phyloP scores from a whole-genome alignment of 1,284 basidiomycete genomes.

The Moesziomyces sp. region DNA sequence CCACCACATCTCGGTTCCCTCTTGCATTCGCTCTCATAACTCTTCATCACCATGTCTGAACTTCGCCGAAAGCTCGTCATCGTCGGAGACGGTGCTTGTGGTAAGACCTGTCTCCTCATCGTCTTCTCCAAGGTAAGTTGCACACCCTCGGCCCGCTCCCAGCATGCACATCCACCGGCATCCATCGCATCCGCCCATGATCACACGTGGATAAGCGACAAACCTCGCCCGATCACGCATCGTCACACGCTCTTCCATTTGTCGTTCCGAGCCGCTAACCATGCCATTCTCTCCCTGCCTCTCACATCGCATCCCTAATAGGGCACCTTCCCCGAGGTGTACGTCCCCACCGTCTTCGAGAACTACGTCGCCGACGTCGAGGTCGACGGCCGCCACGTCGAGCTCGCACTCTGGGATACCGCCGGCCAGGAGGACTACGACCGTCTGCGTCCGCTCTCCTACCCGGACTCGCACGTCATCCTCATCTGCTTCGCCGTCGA shows the following conservation, averaged over 20 bases:
- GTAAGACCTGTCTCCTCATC: slow-evolving; percentile 85
- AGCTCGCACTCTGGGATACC: slow-evolving; percentile 94
- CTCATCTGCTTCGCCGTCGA: slow-evolving; percentile 93
- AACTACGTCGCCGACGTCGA: slow-evolving; percentile 89
- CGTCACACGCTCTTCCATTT: neutral
- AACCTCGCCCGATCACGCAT: neutral
- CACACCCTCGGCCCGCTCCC: neutral
- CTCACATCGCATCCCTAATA: slow-evolving; percentile 10
- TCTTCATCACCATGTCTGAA: slow-evolving; percentile 51
- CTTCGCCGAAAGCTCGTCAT: slow-evolving; percentile 67
- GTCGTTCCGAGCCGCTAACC: neutral
- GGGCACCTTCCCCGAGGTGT: slow-evolving; percentile 93
- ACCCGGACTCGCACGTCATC: slow-evolving; percentile 92
- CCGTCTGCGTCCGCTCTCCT: slow-evolving; percentile 74
- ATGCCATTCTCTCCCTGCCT: neutral
- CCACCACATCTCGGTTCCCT: neutral
- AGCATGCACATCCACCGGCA: too few species aligned
- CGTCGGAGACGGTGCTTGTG: slow-evolving; percentile 73
- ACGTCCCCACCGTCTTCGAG: slow-evolving; percentile 92
- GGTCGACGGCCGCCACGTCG: slow-evolving; percentile 89
- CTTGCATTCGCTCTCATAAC: slow-evolving; percentile 5
- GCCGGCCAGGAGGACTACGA: slow-evolving; percentile 84
- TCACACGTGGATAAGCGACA: too few species aligned
- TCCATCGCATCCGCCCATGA: too few species aligned
- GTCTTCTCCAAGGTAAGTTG: slow-evolving; percentile 78